Evolutionary conservation across 179 eudicot genomes (phyloP), one percentile per base, ranked within the genome.

Genomic region (Beta lomatogona): DNA sequence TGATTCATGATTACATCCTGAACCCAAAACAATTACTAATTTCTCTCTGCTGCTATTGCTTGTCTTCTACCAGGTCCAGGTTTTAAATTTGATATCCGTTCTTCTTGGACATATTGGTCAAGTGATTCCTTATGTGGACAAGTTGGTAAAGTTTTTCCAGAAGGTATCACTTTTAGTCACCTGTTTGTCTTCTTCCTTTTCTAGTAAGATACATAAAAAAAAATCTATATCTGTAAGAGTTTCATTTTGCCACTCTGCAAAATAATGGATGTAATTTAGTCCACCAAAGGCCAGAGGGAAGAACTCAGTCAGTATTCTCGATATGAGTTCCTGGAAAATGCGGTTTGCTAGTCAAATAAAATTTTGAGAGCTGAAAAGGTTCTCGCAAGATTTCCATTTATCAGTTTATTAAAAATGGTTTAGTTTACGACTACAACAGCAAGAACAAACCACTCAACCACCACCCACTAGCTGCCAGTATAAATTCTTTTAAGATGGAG

Each of bases 91-190:
- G 71, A 91, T 96, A 73, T 92, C 98, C 77, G 88, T 88, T 87
- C 94, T 96, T 58, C 90, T 94, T 71, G 94, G 93, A 77, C 92
- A 90, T 80, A 89, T 90, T 80, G 89, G 89, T 80, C 94, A 88
- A 85, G 90, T 94, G 78, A 77, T 87, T 82, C 97, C 93, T 45
- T 91, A 94, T 84, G 91, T 93, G 77, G 87, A 88, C 79, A 89
- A 91, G 89, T 86, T 94, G 93, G 90, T 91, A 75, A 86, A 87
- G 73, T 95, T 95, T 76, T 95, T 95, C 80, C 95, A 88, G 80
- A 94, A 94, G 99, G 99, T 95, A 91, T 45, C 63, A 28, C 60
- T 66, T 60, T 19, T 41, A 72, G 41, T 36, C 41, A 36, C 3
- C 3, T 36, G 53, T 16, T 82, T 1, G 58, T 8, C 75, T 76